Evolutionary conservation across 1,139 yeast genomes (phyloP), one percentile per base, ranked within the genome.

Genomic region (Kodamaea suecica): DNA sequence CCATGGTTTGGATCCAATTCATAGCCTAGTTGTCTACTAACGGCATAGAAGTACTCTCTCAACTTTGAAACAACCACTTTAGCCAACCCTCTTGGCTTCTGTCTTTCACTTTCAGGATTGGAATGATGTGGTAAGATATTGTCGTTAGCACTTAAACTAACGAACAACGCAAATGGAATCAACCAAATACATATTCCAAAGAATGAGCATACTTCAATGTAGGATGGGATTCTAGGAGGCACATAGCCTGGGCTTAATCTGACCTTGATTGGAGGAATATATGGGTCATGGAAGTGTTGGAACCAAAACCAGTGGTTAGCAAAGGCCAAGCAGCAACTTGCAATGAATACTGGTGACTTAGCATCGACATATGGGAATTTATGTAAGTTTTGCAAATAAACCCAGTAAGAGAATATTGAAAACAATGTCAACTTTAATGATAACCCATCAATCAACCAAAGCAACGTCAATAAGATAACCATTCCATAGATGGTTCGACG

Each of bases 111-210:
- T 8, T 56, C 60, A 28, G 60, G 59, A 8, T 52, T 48, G 24
- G 60, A 69, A 41, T 70, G 75, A 38, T 67, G 75, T 4, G 98
- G 98, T 34, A 92, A 70, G 17, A 84, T 78, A 52, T 87, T 84
- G 51, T 94, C 99, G 43, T 87, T 85, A 5, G 97, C 97, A 55
- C 95, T 84, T 41, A 92, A 70, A 34, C 95, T 84, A 17, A 94
- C 92, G 60, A 94, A 90, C 43, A 94, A 69, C 2, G 96, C 81
- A 59, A 92, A 88, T 21, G 99, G 99, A 29, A 92, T 76, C 41
- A 90, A 72, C 99, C 99, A 92, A 10, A 92, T 82, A 49, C 95
- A 82, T 29, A 92, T 65, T 1, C 97, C 98, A 53, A 94, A 88
- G 58, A 92, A 92, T 4, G 97, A 84, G 17, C 97, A 86, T 3